Conservation (phyloP, 768 basidiomycete genomes). For the Suillus subalutaceus region DNA sequence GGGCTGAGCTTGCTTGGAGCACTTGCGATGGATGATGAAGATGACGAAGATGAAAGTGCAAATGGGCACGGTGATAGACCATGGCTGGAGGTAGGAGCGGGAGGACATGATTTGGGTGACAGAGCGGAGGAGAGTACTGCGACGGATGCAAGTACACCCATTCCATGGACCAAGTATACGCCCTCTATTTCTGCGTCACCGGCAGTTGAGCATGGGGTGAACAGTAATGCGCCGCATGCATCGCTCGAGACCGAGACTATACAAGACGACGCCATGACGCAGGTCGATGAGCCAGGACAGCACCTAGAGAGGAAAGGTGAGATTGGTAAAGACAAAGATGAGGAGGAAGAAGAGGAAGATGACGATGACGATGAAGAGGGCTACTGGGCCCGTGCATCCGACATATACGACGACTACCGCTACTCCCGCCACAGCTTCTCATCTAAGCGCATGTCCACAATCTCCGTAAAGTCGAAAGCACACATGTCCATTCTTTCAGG, state of each 20-base stretch:
- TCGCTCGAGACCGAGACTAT: background rate
- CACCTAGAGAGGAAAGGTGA: conserved; percentile 10
- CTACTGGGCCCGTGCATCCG: conserved; percentile 69
- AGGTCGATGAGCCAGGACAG: conserved; percentile 1
- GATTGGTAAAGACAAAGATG: conserved; percentile 17
- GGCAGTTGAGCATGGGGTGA: conserved; percentile 1
- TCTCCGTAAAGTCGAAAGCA: conserved; percentile 31
- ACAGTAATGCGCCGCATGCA: background rate
- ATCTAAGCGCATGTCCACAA: conserved; percentile 28
- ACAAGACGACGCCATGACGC: background rate
- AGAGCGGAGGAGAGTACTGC: conserved; percentile 10
- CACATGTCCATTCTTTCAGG: conserved; percentile 18
- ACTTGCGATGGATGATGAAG: conserved; percentile 38
- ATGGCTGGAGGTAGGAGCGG: background rate
- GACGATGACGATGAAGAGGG: conserved; percentile 34
- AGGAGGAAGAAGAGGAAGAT: conserved; percentile 19
- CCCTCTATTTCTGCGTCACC: conserved; percentile 24
- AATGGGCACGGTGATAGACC: conserved; percentile 20
- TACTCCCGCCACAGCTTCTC: conserved; percentile 66
- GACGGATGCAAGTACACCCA: conserved; percentile 15
- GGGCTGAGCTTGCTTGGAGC: conserved; percentile 67
- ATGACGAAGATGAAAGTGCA: conserved; percentile 19
- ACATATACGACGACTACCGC: conserved; percentile 82
- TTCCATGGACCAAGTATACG: conserved; percentile 34
- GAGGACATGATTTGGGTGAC: conserved; percentile 11